A percentile compares a stretch with the other conserved stretches of the same genome.
Evolutionary conservation across 2,329 filamentous ascomycete genomes (phyloP).

Genomic region (Anthostomella pinea): DNA sequence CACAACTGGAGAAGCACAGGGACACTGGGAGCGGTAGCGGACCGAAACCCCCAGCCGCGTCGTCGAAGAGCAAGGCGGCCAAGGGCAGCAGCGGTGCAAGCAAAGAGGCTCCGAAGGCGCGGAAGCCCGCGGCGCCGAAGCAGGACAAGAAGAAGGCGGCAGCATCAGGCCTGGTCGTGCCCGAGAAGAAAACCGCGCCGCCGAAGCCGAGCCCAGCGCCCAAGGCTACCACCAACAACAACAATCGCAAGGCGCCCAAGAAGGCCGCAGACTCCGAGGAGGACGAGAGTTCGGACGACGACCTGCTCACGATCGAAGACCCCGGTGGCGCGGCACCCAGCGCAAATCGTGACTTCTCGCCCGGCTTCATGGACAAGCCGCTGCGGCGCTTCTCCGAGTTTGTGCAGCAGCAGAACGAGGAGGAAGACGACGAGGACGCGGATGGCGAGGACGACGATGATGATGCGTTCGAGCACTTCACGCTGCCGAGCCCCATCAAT

Average conservation of each 20-base stretch:
- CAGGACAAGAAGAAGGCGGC: constrained; percentile 19
- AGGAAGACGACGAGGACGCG: constrained; percentile 14
- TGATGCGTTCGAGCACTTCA: constrained; percentile 41
- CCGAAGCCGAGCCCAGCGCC: constrained; percentile 20
- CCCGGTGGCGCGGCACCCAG: constrained; percentile 46
- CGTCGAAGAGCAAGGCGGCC: constrained; percentile 11
- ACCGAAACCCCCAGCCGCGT: constrained; percentile 13
- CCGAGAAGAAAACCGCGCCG: constrained; percentile 22
- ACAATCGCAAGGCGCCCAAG: no score
- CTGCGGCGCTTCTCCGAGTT: constrained; percentile 56
- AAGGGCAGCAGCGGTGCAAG: constrained; percentile 21
- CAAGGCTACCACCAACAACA: no score
- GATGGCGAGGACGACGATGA: constrained; percentile 39
- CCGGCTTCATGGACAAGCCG: constrained; percentile 42
- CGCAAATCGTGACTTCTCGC: constrained; percentile 43
- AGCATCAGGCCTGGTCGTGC: constrained; percentile 12
- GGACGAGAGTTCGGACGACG: constrained; percentile 55
- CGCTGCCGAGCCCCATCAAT: constrained; percentile 53
- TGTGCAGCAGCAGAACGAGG: constrained; percentile 42
- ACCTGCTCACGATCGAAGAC: constrained; percentile 58
- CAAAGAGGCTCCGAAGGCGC: constrained; percentile 24
- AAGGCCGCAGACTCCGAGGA: constrained; percentile 32
- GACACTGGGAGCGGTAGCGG: constrained; percentile 14
- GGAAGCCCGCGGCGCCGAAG: constrained; percentile 23
- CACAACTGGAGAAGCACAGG: constrained; percentile 53